These are phyloP conservation scores for Amylocarpus encephaloides DNA, from an alignment of 2,329 filamentous ascomycete species.

Conservation along the genomic window DNA sequence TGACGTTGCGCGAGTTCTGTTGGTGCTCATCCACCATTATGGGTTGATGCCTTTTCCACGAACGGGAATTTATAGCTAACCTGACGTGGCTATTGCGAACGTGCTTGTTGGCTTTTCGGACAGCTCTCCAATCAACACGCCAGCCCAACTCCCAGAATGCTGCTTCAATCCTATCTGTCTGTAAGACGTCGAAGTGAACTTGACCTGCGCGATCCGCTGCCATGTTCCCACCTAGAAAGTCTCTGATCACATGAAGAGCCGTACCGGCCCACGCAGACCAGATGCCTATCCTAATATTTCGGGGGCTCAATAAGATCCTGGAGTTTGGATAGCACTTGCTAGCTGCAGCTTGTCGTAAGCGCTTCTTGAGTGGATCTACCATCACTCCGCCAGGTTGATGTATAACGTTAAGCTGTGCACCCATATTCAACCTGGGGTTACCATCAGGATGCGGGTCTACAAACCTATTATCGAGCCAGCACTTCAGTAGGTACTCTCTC, in stretches of 20 bases:
- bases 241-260: background rate
- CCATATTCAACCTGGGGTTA: conserved; percentile 3
- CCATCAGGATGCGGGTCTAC: conserved; percentile 9
- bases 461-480: conserved; percentile 4
- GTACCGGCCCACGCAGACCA: background rate
- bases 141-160: conserved; percentile 14
- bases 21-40: conserved; percentile 7
- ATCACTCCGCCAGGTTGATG: background rate
- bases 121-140: conserved; percentile 13
- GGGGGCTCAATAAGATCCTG: conserved; percentile 7
- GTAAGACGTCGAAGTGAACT: background rate
- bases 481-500: background rate
- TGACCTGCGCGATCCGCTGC: background rate
- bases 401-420: conserved; percentile 10
- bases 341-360: background rate
- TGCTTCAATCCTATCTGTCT: conserved; percentile 11
- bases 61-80: conserved; percentile 3
- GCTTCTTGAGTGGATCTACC: background rate
- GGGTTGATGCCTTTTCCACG: conserved; percentile 7
- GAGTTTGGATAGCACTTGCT: conserved; percentile 9
- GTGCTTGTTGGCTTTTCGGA: conserved; percentile 7
- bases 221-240: conserved; percentile 10
- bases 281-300: conserved; percentile 4
- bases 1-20: too few relatives aligned
- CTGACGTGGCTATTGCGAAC: background rate